Evolutionary conservation across 2,329 filamentous ascomycete genomes (phyloP).

Genomic region (Aspergillus ibericus): DNA sequence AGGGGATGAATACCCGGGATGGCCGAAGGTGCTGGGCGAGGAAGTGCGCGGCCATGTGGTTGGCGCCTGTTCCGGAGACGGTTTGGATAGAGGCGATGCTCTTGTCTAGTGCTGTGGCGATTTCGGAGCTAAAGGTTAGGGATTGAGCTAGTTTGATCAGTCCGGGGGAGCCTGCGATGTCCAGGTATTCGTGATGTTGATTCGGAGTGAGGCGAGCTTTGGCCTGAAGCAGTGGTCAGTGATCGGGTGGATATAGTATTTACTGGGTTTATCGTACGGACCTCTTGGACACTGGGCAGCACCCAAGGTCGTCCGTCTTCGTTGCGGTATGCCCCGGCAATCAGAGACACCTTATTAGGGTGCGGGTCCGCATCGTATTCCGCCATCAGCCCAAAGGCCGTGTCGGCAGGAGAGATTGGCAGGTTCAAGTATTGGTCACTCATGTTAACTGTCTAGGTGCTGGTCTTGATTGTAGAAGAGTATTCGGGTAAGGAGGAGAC

Average conservation of each 20-base stretch:
- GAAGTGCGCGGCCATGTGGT: slow-evolving; percentile 84
- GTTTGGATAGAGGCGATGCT: slow-evolving; percentile 71
- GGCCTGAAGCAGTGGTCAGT: slow-evolving; percentile 72
- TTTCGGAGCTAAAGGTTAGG: background rate
- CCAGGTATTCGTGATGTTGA: background rate
- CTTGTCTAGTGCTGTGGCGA: background rate
- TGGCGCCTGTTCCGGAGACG: slow-evolving; percentile 88
- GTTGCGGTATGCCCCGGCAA: slow-evolving; percentile 43
- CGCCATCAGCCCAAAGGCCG: slow-evolving; percentile 27
- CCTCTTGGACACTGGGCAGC: slow-evolving; percentile 37
- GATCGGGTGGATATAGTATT: too few relatives aligned
- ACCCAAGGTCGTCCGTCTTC: slow-evolving; percentile 40
- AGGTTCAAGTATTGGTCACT: background rate
- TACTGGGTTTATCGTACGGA: slow-evolving; percentile 58
- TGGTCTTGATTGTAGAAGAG: too few relatives aligned
- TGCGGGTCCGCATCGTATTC: slow-evolving; percentile 23
- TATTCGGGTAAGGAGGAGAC: background rate
- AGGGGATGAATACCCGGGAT: slow-evolving; percentile 75
- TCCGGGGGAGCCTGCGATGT: background rate
- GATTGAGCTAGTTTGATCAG: background rate
- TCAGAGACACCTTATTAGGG: slow-evolving; percentile 41
- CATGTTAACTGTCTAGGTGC: background rate
- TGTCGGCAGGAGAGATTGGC: background rate
- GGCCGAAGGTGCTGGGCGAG: slow-evolving; percentile 74
- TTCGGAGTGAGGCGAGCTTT: background rate